Evolutionary conservation across 352 stramenopile genomes (phyloP).

Genomic region (Blastocystis sp.): DNA sequence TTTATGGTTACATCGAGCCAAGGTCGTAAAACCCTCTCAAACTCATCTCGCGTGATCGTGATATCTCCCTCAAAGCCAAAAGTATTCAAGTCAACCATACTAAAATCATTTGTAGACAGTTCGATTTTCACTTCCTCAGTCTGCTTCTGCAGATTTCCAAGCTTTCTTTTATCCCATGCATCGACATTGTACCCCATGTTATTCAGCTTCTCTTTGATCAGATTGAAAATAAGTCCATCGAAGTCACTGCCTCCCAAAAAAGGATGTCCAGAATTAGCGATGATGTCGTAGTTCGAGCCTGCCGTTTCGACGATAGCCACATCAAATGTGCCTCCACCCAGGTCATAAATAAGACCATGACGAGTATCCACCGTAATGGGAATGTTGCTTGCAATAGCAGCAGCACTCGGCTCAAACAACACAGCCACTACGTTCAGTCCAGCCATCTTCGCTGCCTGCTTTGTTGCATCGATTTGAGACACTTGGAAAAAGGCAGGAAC

Average conservation of each 20-base stretch:
- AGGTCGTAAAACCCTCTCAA: neutral
- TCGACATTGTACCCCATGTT: neutral
- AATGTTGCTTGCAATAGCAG: neutral
- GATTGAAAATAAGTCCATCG: neutral
- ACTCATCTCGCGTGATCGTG: neutral
- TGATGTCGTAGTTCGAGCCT: neutral
- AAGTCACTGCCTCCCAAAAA: conserved; percentile 7
- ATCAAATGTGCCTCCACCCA: conserved; percentile 7
- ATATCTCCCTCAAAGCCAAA: neutral
- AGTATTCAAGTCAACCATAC: neutral
- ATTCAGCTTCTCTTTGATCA: neutral
- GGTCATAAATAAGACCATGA: neutral
- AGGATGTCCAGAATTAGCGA: neutral
- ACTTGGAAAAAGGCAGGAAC: neutral
- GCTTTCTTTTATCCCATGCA: neutral
- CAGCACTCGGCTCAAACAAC: conserved; percentile 1
- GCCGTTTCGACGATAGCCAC: neutral
- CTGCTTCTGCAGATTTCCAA: neutral
- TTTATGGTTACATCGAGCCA: neutral
- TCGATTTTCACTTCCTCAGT: neutral
- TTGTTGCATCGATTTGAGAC: neutral
- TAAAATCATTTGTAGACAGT: neutral
- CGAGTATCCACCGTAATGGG: neutral
- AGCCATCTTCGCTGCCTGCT: neutral
- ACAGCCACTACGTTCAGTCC: neutral